Conservation (phyloP, 2,329 filamentous ascomycete species). For the Alternaria arbusti region DNA sequence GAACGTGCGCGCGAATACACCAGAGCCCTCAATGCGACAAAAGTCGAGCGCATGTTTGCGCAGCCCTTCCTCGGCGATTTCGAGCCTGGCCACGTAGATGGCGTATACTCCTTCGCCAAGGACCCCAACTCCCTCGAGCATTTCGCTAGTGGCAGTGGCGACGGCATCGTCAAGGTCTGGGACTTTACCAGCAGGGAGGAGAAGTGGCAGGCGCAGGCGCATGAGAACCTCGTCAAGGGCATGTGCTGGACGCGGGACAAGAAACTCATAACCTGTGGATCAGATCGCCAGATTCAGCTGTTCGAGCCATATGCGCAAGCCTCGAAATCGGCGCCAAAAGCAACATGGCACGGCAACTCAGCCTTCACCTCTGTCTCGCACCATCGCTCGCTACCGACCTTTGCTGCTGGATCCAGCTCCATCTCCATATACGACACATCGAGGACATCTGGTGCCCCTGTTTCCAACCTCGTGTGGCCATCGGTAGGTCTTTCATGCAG, state of each 20-base stretch:
- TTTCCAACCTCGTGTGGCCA: conserved; percentile 85
- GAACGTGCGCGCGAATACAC: conserved; percentile 88
- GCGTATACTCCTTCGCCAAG: conserved; percentile 61
- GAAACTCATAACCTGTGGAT: conserved; percentile 85
- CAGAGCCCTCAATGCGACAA: conserved; percentile 80
- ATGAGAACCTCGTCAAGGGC: conserved; percentile 93
- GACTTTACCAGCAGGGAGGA: conserved; percentile 76
- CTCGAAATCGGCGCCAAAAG: conserved; percentile 71
- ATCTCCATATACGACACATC: conserved; percentile 91
- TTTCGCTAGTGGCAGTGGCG: conserved; percentile 59
- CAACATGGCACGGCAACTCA: conserved; percentile 82
- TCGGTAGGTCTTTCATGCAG: conserved; percentile 51
- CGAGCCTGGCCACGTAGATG: conserved; percentile 89
- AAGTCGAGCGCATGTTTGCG: conserved; percentile 91
- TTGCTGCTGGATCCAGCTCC: conserved; percentile 77
- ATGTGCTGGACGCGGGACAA: conserved; percentile 87
- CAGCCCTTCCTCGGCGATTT: conserved; percentile 85
- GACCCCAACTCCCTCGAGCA: conserved; percentile 56
- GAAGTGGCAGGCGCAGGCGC: conserved; percentile 78
- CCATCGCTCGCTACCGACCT: conserved; percentile 78
- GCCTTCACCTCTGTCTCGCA: conserved; percentile 86
- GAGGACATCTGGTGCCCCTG: conserved; percentile 75
- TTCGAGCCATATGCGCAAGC: conserved; percentile 85
- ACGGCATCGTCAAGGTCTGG: conserved; percentile 95
- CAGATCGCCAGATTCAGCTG: conserved; percentile 85